phyloP scores from a whole-genome alignment of 2,329 filamentous ascomycete genomes.

The Paracamarosporium sp. region DNA sequence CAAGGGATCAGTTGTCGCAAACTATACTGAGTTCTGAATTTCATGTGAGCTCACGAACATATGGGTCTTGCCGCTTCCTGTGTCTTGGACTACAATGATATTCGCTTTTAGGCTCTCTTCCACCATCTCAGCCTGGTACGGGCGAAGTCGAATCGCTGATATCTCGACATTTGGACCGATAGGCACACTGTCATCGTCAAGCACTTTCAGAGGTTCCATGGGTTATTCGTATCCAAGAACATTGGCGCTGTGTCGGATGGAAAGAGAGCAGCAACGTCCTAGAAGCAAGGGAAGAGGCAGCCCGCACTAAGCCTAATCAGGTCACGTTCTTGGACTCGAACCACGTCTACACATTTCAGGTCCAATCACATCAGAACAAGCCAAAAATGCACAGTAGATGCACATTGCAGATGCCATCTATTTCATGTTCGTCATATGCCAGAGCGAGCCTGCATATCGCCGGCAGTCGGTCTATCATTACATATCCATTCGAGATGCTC shows the following conservation, averaged over 20 bases:
- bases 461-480: constrained; percentile 19
- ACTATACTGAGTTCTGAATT: background rate
- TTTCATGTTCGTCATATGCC: constrained; percentile 22
- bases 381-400: background rate
- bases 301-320: constrained; percentile 4
- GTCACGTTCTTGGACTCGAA: background rate
- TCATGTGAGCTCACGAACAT: constrained; percentile 34
- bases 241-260: background rate
- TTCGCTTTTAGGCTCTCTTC: constrained; percentile 52
- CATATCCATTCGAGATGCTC: constrained; percentile 16
- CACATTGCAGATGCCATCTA: constrained; percentile 11
- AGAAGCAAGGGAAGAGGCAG: background rate
- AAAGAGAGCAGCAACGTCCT: background rate
- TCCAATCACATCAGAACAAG: background rate
- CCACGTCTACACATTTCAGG: background rate
- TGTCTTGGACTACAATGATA: constrained; percentile 58
- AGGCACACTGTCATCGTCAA: constrained; percentile 10
- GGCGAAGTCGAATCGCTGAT: constrained; percentile 43
- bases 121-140: constrained; percentile 59
- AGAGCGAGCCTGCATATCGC: constrained; percentile 17
- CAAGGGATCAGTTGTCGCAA: constrained; percentile 16
- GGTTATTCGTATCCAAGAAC: background rate
- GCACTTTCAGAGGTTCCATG: background rate
- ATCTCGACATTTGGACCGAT: constrained; percentile 7
- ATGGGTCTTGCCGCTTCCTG: constrained; percentile 58